These are phyloP conservation scores for Cordyceps fumosorosea DNA, from an alignment of 2,329 filamentous ascomycete species.

Conservation along the genomic window DNA sequence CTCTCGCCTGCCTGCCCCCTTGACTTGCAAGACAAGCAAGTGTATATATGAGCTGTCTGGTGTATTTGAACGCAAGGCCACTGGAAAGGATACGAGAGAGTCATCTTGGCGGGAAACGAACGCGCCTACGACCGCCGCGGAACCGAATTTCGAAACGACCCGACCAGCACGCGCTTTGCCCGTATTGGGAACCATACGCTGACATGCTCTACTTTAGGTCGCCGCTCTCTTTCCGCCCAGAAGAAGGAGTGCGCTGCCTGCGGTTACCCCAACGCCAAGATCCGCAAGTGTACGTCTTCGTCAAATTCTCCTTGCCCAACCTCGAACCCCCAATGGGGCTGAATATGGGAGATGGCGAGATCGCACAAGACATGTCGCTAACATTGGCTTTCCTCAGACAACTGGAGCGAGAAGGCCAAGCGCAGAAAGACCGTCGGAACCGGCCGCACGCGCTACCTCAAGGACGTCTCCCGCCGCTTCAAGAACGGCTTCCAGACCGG, in stretches of 20 bases:
- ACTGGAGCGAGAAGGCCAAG: constrained; percentile 99
- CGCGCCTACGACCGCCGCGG: not conserved
- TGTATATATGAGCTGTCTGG: too few species aligned
- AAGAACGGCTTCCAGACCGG: constrained; percentile 97
- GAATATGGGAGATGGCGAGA: not conserved
- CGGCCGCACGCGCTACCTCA: constrained; percentile 92
- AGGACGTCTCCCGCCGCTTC: constrained; percentile 86
- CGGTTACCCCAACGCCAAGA: constrained; percentile 97
- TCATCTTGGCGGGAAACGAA: not conserved
- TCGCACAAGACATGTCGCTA: not conserved
- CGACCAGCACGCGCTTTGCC: too few species aligned
- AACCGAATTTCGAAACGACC: not conserved
- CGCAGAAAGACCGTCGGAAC: constrained; percentile 98
- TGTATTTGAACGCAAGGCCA: too few species aligned
- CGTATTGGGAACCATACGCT: constrained; percentile 8
- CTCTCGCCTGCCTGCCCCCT: too few species aligned
- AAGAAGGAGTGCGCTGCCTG: constrained; percentile 96
- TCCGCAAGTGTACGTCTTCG: constrained; percentile 87
- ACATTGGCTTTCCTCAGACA: constrained; percentile 52
- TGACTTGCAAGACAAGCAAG: too few species aligned
- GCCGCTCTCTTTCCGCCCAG: constrained; percentile 97
- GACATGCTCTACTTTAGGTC: constrained; percentile 49
- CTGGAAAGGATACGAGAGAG: not conserved
- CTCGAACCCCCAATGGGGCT: not conserved
- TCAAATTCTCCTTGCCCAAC: too few species aligned